These are phyloP conservation scores for Talaromyces sp. DNA, from an alignment of 2,329 filamentous ascomycete species.

Conservation along the genomic window DNA sequence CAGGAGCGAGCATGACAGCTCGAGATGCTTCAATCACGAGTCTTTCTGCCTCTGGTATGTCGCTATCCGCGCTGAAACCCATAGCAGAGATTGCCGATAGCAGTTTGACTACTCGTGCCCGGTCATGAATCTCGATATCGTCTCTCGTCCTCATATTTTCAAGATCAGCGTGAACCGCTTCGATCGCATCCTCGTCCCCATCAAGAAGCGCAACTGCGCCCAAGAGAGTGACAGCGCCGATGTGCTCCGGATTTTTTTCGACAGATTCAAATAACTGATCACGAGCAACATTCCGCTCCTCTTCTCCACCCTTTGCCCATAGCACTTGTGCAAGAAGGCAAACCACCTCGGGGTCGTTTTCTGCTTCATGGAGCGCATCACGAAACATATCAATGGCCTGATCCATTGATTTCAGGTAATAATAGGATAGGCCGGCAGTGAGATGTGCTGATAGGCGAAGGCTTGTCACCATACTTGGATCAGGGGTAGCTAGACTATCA, in stretches of 20 bases:
- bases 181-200: constrained; percentile 71
- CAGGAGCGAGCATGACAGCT: constrained; percentile 77
- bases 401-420: constrained; percentile 63
- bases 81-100: constrained; percentile 69
- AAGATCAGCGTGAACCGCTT: constrained; percentile 77
- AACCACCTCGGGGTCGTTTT: constrained; percentile 74
- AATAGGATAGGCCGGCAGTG: constrained; percentile 78
- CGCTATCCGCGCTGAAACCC: constrained; percentile 44
- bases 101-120: constrained; percentile 68
- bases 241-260: constrained; percentile 68
- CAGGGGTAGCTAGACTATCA: constrained; percentile 62
- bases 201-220: constrained; percentile 82
- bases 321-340: constrained; percentile 87
- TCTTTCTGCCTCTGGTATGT: constrained; percentile 45
- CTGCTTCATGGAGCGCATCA: constrained; percentile 71
- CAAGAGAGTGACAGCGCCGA: constrained; percentile 75
- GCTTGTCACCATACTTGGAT: constrained; percentile 61
- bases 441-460: constrained; percentile 80
- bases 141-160: constrained; percentile 67
- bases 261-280: constrained; percentile 77
- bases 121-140: constrained; percentile 60
- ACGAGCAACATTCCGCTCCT: constrained; percentile 71
- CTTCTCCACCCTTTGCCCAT: constrained; percentile 79
- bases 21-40: constrained; percentile 65
- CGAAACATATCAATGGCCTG: constrained; percentile 77